These are phyloP conservation scores for Coniosporium tulheliwenetii DNA, from an alignment of 2,329 filamentous ascomycete genomes.

Conservation along the genomic window DNA sequence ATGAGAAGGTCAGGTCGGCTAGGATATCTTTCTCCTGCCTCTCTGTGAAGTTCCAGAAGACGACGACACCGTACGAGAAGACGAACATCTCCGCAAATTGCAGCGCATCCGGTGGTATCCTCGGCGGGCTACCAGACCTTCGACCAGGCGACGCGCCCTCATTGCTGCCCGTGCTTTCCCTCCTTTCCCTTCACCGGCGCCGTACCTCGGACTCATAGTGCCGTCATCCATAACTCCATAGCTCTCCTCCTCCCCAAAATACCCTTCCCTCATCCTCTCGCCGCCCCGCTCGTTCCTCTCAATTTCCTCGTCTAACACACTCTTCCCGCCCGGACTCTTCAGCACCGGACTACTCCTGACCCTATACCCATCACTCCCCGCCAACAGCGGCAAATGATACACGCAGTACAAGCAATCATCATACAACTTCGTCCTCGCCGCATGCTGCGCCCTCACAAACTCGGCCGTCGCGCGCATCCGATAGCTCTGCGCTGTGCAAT, in stretches of 20 bases:
- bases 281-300: constrained; percentile 81
- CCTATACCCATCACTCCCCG: constrained; percentile 73
- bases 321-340: constrained; percentile 86
- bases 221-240: constrained; percentile 28
- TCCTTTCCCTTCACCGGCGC: constrained; percentile 6
- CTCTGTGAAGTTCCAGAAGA: constrained; percentile 98
- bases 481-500: constrained; percentile 89
- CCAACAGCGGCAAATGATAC: constrained; percentile 79
- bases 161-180: constrained; percentile 10
- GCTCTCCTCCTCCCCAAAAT: constrained; percentile 57
- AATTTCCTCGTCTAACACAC: constrained; percentile 85
- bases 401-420: constrained; percentile 95
- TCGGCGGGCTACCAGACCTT: constrained; percentile 29
- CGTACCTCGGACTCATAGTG: constrained; percentile 3
- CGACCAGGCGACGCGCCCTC: constrained; percentile 5
- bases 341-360: constrained; percentile 80
- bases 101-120: constrained; percentile 54
- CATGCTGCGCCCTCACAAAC: constrained; percentile 76
- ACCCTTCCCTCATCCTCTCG: constrained; percentile 62
- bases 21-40: constrained; percentile 92
- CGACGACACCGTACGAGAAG: constrained; percentile 91
- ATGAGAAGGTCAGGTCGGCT: constrained; percentile 82
- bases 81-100: constrained; percentile 91
- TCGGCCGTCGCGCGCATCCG: constrained; percentile 78
- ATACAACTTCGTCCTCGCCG: constrained; percentile 87